Base-by-base conservation (phyloP, 441 rosid species). In the Cnidoscolus chayamansa region DNA sequence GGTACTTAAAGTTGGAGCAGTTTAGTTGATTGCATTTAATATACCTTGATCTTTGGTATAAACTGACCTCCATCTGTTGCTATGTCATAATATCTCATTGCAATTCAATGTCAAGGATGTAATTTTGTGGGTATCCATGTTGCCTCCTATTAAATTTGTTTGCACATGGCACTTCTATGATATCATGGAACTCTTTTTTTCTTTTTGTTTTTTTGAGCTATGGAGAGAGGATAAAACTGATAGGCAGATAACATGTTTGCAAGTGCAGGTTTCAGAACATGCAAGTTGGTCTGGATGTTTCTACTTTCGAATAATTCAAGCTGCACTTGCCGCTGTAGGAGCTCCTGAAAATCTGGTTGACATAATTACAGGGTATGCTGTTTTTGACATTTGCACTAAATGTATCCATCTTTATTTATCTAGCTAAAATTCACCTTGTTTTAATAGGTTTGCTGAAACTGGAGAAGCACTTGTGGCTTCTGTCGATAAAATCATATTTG, bases 231-330 rank as follows among this genome's bases (percentile, higher is more conserved):
- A 3, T n/a, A 40, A 71, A 71, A 61, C 35, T 67, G 68, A 76
- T 20, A 20, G 68, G 67, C 63, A 48, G 61, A 8, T 25, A 47
- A 71, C 61, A 19, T 77, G 64, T 62, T 75, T 79, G 49, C 45
- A 48, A 73, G 30, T 78, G 76, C 81, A 95, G 99, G 91, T 91
- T 72, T 95, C 99, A 1, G 99, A 95, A 81, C 83, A 95, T 80
- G 98, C 99, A 74, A 93, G 95, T 80, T 95, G 98, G 97, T 95
- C 99, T 3, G 99, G 97, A 73, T 86, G 93, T 80, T 92, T 95
- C 87, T 93, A 95, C 89, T 87, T 86, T 79, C 86, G 90, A 70
- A 95, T 95, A 67, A 91, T 95, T 78, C 99, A 92, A 83, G 89
- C 92, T 49, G 99, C 99, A 74, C 93, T 95, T 76, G 90, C 99